A percentile compares a stretch with the other conserved stretches of the same genome.
phyloP scores from a whole-genome alignment of 495 filamentous ascomycete species.

The Hypoxylon perforatum region DNA sequence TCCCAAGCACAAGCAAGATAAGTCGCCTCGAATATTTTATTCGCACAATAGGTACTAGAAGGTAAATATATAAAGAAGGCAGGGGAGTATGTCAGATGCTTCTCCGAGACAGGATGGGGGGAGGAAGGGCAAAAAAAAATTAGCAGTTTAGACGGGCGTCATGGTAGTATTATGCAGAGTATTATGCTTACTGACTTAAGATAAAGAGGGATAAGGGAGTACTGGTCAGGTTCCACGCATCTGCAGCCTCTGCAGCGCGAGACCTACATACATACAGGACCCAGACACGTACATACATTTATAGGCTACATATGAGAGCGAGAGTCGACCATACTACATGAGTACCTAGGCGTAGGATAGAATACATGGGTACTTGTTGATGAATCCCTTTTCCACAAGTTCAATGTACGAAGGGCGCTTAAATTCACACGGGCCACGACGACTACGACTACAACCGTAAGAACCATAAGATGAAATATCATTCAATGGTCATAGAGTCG shows the following conservation, averaged over 20 bases:
- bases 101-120: no score
- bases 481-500: conserved; percentile 25
- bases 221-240: neutral
- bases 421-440: neutral
- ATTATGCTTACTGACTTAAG: neutral
- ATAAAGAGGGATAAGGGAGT: neutral
- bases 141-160: neutral
- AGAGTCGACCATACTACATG: neutral
- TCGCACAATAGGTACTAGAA: no score
- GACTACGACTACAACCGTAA: no score
- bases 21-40: no score
- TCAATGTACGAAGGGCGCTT: neutral
- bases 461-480: neutral
- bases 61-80: no score
- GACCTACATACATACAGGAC: conserved; percentile 2
- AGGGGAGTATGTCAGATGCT: no score
- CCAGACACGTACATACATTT: neutral
- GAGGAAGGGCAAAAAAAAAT: no score
- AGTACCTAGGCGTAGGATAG: neutral
- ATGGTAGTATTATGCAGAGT: neutral
- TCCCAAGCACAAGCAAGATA: no score
- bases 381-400: neutral
- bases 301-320: neutral
- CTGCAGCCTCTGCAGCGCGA: neutral
- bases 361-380: neutral